Evolutionary conservation across 2,329 filamentous ascomycete species (phyloP).

Genomic region (Phoma sp.): DNA sequence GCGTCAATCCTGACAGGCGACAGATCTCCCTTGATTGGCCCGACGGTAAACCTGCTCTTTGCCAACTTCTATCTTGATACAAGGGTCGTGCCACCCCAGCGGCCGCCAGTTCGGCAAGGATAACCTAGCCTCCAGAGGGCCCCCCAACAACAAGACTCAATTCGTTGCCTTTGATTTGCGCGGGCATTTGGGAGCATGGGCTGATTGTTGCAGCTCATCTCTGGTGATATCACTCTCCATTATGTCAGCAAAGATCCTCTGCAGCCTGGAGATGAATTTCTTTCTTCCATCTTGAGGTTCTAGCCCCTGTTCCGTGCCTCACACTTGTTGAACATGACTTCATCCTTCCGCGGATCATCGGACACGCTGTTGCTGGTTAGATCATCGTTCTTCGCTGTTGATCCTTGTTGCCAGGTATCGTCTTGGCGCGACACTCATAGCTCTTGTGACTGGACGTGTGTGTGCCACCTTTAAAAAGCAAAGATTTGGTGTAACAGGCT

Average conservation of each 20-base stretch:
- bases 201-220: conserved; percentile 45
- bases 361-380: conserved; percentile 1
- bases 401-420: not conserved
- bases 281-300: conserved; percentile 8
- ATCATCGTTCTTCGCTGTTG: not conserved
- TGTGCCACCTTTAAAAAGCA: conserved; percentile 2
- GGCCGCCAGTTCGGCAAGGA: conserved; percentile 36
- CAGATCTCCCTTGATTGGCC: conserved; percentile 36
- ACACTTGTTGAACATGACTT: conserved; percentile 18
- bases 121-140: conserved; percentile 36
- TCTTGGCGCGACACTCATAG: not conserved
- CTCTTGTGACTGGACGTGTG: not conserved
- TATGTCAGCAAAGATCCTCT: conserved; percentile 40
- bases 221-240: conserved; percentile 28
- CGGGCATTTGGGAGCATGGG: conserved; percentile 45
- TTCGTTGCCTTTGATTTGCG: conserved; percentile 39
- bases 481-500: not conserved
- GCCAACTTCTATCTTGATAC: conserved; percentile 41
- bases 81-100: conserved; percentile 42
- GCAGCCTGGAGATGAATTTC: conserved; percentile 16
- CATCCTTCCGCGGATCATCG: conserved; percentile 3
- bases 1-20: conserved; percentile 42
- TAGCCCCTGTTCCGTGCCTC: conserved; percentile 26
- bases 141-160: conserved; percentile 2
- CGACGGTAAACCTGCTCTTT: conserved; percentile 25